Base-by-base conservation (phyloP, 768 basidiomycete species). In the Collybia nuda region DNA sequence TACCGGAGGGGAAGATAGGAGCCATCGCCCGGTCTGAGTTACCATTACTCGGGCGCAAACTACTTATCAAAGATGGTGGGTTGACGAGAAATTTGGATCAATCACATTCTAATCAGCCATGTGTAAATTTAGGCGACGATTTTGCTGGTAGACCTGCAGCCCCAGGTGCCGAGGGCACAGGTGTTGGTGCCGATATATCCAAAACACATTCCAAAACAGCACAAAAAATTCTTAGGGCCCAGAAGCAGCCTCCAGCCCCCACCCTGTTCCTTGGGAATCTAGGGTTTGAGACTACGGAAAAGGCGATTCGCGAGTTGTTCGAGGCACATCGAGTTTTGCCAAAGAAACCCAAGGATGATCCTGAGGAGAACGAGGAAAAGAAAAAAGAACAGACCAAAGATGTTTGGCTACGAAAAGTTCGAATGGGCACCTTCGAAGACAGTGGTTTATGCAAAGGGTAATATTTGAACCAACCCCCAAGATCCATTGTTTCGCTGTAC, bases 361-460 rank as follows among this genome's bases (percentile, higher is more conserved):
- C 53, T 6, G 35, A 36, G 6, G 59, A 50, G n/a, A 67, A 60
- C 2, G 67, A 51, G 37, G 64, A 64, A 47, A 68, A 59, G 8
- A 63, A 64, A 17, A 61, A 65, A 44, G 57, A 55, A 7, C 56
- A 61, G 22, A 55, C 63, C 3, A 68, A 68, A 45, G 78, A 80
- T 40, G 63, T 66, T 19, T 84, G 83, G 84, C 79, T 87, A 72
- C 78, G 89, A 53, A 93, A 93, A 63, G 72, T 99, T 23, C 84
- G 96, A 5, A 80, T 99, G 81, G 94, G 93, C 3, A 95, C 94
- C 15, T 99, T 99, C 57, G 93, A 98, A 65, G 96, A 99, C 67
- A 90, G 84, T 43, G 97, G 96, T 7, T 69, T 82, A 47, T 98
- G 96, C 72, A 99, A 98, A 77, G 96, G 96, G 96, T 97, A 62